Evolutionary conservation across 2,329 filamentous ascomycete genomes (phyloP), one percentile per base, ranked within the genome.

Genomic region (Huntiella bhutanensis): DNA sequence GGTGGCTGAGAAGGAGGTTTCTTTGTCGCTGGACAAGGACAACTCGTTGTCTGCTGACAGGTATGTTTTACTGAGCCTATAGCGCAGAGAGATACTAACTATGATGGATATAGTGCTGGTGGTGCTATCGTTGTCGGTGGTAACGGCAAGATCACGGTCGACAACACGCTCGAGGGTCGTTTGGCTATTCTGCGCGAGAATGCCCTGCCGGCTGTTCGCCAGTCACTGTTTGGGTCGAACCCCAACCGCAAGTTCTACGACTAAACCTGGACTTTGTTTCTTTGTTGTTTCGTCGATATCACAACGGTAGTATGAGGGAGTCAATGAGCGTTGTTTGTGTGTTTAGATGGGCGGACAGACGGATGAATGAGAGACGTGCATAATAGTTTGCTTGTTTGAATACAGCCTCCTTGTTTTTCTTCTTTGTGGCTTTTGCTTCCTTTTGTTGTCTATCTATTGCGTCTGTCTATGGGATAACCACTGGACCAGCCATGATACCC

Each of bases 131-230:
- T 98, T 53, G 65, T 93, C 47, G 85, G 87, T 53, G 80, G 82
- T 54, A 71, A 71, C 53, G 91, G 91, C 60, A 95, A 88, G 72
- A 96, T 98, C 60, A 86, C 94, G 57, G 88, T 98, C 63, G 87
- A 95, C 74, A 96, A 98, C 70, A 96, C 91, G 47, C 82, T 96
- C 55, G 91, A 96, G 61, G 82, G 93, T 60, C 79, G 91, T 54
- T 70, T 98, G 63, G 75, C 73, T 57, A 70, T 96, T 51, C 75
- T 96, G 53, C 81, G 94, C 65, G 78, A 80, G 48, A 82, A 82
- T 54, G 82, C 84, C 44, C 74, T 95, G 49, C 91, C 91, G 11
- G 77, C 77, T 39, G 79, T 98, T 57, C 75, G 91, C 58, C 75
- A 82, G 62, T 81, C 81, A 12, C 71, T 98, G 50, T 98, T 98